These are phyloP conservation scores for Fusarium sacchari DNA, from an alignment of 2,329 filamentous ascomycete species.

Conservation along the genomic window DNA sequence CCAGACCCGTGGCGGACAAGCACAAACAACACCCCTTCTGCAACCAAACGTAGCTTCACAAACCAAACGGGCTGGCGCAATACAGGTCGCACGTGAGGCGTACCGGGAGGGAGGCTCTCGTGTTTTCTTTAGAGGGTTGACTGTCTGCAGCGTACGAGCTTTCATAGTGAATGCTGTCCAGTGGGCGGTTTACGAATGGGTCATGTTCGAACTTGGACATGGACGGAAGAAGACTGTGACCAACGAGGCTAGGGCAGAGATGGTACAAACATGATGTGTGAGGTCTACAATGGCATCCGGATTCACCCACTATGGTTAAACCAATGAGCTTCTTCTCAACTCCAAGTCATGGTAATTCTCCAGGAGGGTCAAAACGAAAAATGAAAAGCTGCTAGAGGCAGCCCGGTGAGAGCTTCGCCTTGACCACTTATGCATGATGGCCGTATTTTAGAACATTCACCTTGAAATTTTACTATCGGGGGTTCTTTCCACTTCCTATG, in stretches of 20 bases:
- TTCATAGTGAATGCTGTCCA: slow-evolving; percentile 94
- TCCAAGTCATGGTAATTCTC: not conserved
- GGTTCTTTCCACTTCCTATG: not conserved
- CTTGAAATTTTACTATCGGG: not conserved
- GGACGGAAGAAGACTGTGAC: slow-evolving; percentile 26
- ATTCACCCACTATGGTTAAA: slow-evolving; percentile 10
- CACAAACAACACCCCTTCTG: slow-evolving; percentile 27
- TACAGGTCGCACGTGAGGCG: slow-evolving; percentile 71
- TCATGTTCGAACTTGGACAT: slow-evolving; percentile 70
- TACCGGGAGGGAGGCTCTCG: slow-evolving; percentile 71
- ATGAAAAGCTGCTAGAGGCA: not conserved
- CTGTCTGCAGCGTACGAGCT: slow-evolving; percentile 84
- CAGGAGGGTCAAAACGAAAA: not conserved
- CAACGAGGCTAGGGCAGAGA: not conserved
- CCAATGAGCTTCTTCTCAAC: not conserved
- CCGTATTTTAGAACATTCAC: not conserved
- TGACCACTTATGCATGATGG: not conserved
- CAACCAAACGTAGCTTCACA: slow-evolving; percentile 36
- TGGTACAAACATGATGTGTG: not conserved
- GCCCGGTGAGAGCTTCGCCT: not conserved
- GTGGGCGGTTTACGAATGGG: slow-evolving; percentile 92
- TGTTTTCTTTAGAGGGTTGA: slow-evolving; percentile 78
- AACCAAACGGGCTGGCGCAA: slow-evolving; percentile 57
- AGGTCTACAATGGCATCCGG: not conserved
- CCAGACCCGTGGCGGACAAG: slow-evolving; percentile 57